Evolutionary conservation across 2,329 filamentous ascomycete genomes (phyloP).

Genomic region (Ophiostoma sp.): DNA sequence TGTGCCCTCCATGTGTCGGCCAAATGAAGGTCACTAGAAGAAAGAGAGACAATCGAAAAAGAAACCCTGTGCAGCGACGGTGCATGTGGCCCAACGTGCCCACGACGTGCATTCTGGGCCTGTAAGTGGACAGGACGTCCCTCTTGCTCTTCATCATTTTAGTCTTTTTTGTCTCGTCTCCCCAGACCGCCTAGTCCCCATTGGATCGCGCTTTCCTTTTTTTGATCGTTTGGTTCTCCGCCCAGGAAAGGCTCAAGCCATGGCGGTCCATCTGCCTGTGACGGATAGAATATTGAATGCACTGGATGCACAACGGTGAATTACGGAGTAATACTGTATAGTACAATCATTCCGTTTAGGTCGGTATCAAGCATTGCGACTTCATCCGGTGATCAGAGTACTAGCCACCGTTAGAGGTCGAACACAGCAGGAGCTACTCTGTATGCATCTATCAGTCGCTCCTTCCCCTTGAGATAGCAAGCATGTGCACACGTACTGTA

Average conservation of each 20-base stretch:
- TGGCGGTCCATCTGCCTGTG: too few relatives aligned
- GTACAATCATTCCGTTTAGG: background rate
- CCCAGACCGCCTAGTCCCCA: background rate
- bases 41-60: background rate
- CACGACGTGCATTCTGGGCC: slow-evolving; percentile 17
- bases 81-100: slow-evolving; percentile 11
- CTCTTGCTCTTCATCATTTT: background rate
- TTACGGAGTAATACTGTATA: too few relatives aligned
- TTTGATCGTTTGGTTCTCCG: background rate
- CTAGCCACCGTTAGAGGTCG: too few relatives aligned
- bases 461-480: background rate
- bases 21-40: background rate
- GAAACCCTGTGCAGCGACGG: background rate
- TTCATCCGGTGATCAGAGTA: too few relatives aligned
- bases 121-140: slow-evolving; percentile 12
- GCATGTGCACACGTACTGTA: background rate
- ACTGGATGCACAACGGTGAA: too few relatives aligned
- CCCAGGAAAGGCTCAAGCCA: too few relatives aligned
- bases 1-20: too few relatives aligned
- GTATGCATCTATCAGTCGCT: background rate
- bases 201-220: background rate
- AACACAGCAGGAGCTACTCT: too few relatives aligned
- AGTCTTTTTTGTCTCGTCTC: background rate
- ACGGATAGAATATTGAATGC: too few relatives aligned
- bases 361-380: background rate